A percentile compares a stretch with the other conserved stretches of the same genome.
Conservation (phyloP, 2,329 filamentous ascomycete species). For the Leptographium lundbergii region DNA sequence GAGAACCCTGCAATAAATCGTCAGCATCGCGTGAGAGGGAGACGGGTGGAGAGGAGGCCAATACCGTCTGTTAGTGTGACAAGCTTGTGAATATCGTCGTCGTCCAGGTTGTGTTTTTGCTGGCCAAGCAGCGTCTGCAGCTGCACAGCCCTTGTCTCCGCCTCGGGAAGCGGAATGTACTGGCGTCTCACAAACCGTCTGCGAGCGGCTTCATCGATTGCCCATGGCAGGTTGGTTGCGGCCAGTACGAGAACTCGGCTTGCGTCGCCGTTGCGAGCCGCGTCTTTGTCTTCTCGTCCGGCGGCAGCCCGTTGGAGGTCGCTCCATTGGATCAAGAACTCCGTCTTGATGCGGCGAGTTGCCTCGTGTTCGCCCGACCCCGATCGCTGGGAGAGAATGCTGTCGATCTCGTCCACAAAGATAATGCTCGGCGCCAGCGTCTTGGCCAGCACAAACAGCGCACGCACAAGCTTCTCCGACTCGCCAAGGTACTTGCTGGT, state of each 20-base stretch:
- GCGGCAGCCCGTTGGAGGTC: slow-evolving; percentile 80
- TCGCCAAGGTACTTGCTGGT: slow-evolving; percentile 96
- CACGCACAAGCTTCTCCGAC: slow-evolving; percentile 89
- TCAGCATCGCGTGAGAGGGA: not conserved
- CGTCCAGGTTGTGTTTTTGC: slow-evolving; percentile 70
- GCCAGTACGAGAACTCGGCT: slow-evolving; percentile 85
- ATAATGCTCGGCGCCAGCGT: slow-evolving; percentile 87
- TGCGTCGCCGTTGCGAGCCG: slow-evolving; percentile 71
- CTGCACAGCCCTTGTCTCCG: slow-evolving; percentile 66
- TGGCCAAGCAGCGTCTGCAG: slow-evolving; percentile 68
- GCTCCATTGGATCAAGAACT: slow-evolving; percentile 96
- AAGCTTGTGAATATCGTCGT: slow-evolving; percentile 58
- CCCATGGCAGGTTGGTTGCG: slow-evolving; percentile 93
- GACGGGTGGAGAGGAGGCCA: slow-evolving; percentile 17
- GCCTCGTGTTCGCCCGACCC: slow-evolving; percentile 85
- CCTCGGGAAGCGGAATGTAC: slow-evolving; percentile 89
- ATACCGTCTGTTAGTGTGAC: slow-evolving; percentile 76
- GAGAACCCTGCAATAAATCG: slow-evolving; percentile 60
- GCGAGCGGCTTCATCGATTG: slow-evolving; percentile 89
- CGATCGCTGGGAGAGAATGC: slow-evolving; percentile 70
- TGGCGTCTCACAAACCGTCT: slow-evolving; percentile 84
- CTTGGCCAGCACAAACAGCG: slow-evolving; percentile 83
- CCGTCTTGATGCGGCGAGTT: slow-evolving; percentile 87
- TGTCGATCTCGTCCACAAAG: slow-evolving; percentile 97
- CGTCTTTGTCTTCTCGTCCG: slow-evolving; percentile 57